Evolutionary conservation across 2,329 filamentous ascomycete species (phyloP), one percentile per base, ranked within the genome.

Genomic region (Xylariomycetidae sp.): DNA sequence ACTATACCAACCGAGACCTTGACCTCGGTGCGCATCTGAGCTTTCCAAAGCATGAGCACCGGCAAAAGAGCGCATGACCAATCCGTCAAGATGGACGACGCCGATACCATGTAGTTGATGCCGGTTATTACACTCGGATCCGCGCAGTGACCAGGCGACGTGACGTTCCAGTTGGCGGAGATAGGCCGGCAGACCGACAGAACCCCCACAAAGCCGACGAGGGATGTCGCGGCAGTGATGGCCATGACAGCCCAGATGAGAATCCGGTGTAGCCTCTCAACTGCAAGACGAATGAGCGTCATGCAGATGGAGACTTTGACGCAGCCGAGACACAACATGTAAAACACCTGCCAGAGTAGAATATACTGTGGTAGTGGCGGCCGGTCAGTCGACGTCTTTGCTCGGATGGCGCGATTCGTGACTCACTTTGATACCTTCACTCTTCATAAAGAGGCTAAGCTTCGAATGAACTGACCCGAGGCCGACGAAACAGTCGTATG

Each of bases 21-120:
- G 14, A 32, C 24, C 6, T 29, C 23, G 3, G 19, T 29, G 20
- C 25, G 23, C 37, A 39, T 39, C 23, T 39, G 37, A 6, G 32
- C 24, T 6, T 35, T 35, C 37, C 37, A 39, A n/a, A 39, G 16
- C 10, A 39, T 32, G 14, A 35, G 25, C 9, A 20, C 32, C 10
- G 37, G 37, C 10, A 39, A 25, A 25, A 39, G 20, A 16, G 37
- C 37, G 19, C 32, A 35, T 10, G 37, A 25, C 37, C 37, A 35
- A 23, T 39, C 37, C 10, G 37, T 39, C 7, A 35, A 26, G 20
- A 38, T 35, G 12, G 36, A 25, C 7, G 26, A 25, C 8, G 32
- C 36, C 6, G 36, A 38, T 8, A 38, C 29, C 10, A 26, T 13
- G 16, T 38, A 38, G 28, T 35, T 35, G 26, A 38, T 26, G 19